A percentile compares a stretch with the other conserved stretches of the same genome.
phyloP scores from a whole-genome alignment of 495 filamentous ascomycete species.

The Umbilicaria muhlenbergii region DNA sequence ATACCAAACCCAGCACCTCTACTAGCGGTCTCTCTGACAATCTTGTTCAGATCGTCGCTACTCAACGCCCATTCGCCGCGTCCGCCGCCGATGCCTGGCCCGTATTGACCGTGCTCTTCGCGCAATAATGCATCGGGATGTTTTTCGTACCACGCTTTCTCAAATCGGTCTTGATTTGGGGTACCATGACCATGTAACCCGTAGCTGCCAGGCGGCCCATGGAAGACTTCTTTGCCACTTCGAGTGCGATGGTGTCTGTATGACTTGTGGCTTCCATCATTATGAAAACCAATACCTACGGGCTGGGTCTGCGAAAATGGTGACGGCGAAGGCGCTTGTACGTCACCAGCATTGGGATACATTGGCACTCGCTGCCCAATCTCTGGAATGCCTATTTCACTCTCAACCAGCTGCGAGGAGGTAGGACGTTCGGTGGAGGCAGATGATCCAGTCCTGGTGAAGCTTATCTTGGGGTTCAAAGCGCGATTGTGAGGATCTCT shows the following conservation, averaged over 20 bases:
- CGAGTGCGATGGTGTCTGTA: conserved; percentile 51
- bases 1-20: conserved; percentile 52
- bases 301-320: conserved; percentile 33
- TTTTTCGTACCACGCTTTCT: conserved; percentile 79
- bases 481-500: conserved; percentile 35
- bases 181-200: conserved; percentile 74
- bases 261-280: conserved; percentile 24
- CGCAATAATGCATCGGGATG: conserved; percentile 63
- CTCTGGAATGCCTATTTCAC: conserved; percentile 78
- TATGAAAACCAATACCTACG: conserved; percentile 39
- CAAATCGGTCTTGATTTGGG: conserved; percentile 50
- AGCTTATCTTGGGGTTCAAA: conserved; percentile 27
- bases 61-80: conserved; percentile 75
- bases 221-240: conserved; percentile 40
- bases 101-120: conserved; percentile 57
- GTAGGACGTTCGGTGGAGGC: conserved; percentile 31
- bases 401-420: conserved; percentile 36
- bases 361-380: conserved; percentile 86
- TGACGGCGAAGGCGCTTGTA: conserved; percentile 84
- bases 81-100: conserved; percentile 44
- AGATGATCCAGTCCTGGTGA: conserved; percentile 35
- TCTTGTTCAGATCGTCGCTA: conserved; percentile 80
- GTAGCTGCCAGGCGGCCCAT: conserved; percentile 59
- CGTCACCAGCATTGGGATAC: conserved; percentile 86
- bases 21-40: conserved; percentile 58